Percentiles rank a stretch among this genome's conserved stretches.
These are phyloP conservation scores for Teunomyces lycoperdinae DNA, from an alignment of 805 yeast species.

Conservation along the genomic window DNA sequence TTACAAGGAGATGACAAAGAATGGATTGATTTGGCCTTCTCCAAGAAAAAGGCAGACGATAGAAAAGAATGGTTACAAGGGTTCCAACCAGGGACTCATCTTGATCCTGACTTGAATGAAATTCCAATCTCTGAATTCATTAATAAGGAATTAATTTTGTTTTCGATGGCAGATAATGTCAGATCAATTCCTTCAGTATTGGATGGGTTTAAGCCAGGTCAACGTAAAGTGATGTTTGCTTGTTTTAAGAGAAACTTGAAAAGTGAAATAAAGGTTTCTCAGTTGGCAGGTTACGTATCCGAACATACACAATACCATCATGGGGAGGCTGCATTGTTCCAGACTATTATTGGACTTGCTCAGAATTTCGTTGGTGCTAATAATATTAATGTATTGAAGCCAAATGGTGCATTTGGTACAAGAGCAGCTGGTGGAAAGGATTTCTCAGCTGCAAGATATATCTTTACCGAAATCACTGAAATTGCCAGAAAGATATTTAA, in stretches of 20 bases:
- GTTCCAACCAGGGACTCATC: conserved; percentile 87
- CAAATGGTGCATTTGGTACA: conserved; percentile 95
- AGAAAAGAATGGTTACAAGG: conserved; percentile 95
- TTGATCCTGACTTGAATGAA: conserved; percentile 70
- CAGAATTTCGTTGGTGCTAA: conserved; percentile 94
- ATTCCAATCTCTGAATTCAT: conserved; percentile 94
- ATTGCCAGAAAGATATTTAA: conserved; percentile 76
- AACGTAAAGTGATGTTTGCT: conserved; percentile 87
- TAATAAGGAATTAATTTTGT: conserved; percentile 89
- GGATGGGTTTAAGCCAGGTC: conserved; percentile 97
- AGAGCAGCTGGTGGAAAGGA: conserved; percentile 97
- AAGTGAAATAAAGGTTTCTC: conserved; percentile 83
- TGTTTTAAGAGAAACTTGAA: conserved; percentile 78
- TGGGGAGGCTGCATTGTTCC: conserved; percentile 85
- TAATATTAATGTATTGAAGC: conserved; percentile 77
- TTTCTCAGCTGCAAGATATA: conserved; percentile 97
- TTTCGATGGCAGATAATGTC: conserved; percentile 94
- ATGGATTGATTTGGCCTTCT: conserved; percentile 86
- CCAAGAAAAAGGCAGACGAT: conserved; percentile 93
- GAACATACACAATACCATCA: conserved; percentile 93
- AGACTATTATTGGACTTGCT: conserved; percentile 90
- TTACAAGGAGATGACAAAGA: conserved; percentile 75
- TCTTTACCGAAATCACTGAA: conserved; percentile 77
- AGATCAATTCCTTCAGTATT: conserved; percentile 92
- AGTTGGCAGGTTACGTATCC: conserved; percentile 83